Percentiles rank a stretch among this genome's conserved stretches.
Conservation (phyloP, 2,329 filamentous ascomycete genomes). For the Clonostachys solani region DNA sequence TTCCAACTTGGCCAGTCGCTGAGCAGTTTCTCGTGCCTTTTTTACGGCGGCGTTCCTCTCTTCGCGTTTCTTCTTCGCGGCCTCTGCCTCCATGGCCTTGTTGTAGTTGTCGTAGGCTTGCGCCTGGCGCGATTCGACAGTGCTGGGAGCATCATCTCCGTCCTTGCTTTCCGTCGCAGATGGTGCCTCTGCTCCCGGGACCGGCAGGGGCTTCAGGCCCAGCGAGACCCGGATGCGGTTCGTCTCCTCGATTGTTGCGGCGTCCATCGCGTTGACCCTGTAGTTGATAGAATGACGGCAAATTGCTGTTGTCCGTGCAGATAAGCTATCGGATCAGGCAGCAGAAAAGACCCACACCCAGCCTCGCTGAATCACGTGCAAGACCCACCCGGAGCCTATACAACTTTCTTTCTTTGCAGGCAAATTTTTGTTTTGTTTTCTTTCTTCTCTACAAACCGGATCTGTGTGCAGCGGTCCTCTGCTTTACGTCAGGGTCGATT, state of each 20-base stretch:
- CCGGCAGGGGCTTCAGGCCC: conserved; percentile 84
- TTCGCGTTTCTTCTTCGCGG: conserved; percentile 73
- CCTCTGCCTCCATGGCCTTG: conserved; percentile 63
- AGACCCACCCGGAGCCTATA: too few species aligned
- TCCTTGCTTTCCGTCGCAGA: conserved; percentile 40
- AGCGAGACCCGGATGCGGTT: conserved; percentile 88
- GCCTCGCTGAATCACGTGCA: too few species aligned
- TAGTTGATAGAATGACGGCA: background rate
- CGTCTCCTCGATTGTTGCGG: conserved; percentile 83
- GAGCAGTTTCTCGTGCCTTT: conserved; percentile 80
- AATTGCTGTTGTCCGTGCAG: background rate
- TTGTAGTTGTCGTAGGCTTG: conserved; percentile 70
- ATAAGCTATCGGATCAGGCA: background rate
- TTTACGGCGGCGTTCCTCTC: conserved; percentile 79
- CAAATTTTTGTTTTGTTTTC: conserved; percentile 18
- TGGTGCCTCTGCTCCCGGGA: conserved; percentile 64
- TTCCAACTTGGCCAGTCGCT: conserved; percentile 70
- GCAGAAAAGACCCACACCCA: background rate
- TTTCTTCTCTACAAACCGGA: conserved; percentile 50
- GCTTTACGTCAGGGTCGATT: conserved; percentile 64
- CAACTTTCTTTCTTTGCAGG: too few species aligned
- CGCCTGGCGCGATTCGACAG: conserved; percentile 75
- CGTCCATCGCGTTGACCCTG: conserved; percentile 43
- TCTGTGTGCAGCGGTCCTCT: conserved; percentile 84
- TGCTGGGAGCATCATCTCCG: conserved; percentile 69